Base-by-base conservation (phyloP, 306 rosid species). In the Styphnolobium japonicum region DNA sequence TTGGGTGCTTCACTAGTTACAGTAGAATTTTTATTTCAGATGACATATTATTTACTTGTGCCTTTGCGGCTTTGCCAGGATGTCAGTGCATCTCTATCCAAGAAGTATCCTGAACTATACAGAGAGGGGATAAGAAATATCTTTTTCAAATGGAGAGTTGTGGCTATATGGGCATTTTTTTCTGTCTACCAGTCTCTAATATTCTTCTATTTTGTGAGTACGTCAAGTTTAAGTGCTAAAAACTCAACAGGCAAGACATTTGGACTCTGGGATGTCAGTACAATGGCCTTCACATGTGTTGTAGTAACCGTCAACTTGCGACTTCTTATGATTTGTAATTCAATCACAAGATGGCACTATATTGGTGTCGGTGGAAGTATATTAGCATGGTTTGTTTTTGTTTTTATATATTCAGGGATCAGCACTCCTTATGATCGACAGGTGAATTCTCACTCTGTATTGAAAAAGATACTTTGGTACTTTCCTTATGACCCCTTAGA, bases 321-420 rank as follows among this genome's bases (percentile, higher is more conserved):
- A 51, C 87, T 92, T 67, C 91, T 92, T 79, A 22, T 92, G 90
- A 83, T 80, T 66, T 92, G 94, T 69, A 92, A 92, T 85, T 92
- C 94, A 7, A 88, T 89, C 73, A 86, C 97, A 49, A 83, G 85
- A 77, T 92, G 97, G 97, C 94, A 92, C 85, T 83, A 76, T 52
- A 83, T 86, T 21, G 88, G 92, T 48, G 92, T 89, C 40, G 97
- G 97, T 56, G 97, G 97, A 83, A 92, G 97, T 86, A 86, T 92
- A 46, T 49, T 86, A 70, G 89, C 91, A 1, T 92, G 97, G 97
- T 92, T 92, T 85, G 4, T 89, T 40, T 95, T 95, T 79, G 80
- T 86, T 77, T 91, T 92, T 75, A 15, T 92, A 71, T 95, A 95
- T 77, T 86, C 96, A 51, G 92, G 91, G 79, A 72, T 92, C 52